Evolutionary conservation across 768 basidiomycete genomes (phyloP).

Genomic region (Cystofilobasidium ferigula): DNA sequence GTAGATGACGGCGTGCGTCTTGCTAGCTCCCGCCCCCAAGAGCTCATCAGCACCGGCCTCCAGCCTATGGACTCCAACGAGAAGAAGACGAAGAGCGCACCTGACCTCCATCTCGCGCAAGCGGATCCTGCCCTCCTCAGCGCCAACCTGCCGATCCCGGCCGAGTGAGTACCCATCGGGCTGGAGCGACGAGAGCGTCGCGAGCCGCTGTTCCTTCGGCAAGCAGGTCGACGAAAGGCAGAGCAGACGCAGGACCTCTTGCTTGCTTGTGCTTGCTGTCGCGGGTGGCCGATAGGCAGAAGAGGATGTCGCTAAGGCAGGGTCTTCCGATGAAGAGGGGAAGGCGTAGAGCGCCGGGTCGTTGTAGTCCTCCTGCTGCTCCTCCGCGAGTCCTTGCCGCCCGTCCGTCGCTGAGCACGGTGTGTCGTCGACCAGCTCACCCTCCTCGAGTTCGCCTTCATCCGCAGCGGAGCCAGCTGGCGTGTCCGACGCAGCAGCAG

Average conservation of each 20-base stretch:
- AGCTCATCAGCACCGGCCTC: too few species aligned
- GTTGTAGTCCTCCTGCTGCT: not conserved
- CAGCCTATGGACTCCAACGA: too few species aligned
- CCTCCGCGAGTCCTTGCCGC: too few species aligned
- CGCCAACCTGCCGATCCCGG: constrained; percentile 17
- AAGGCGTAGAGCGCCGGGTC: constrained; percentile 22
- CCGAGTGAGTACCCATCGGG: constrained; percentile 24
- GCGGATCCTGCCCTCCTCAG: constrained; percentile 18
- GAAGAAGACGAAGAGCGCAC: not conserved
- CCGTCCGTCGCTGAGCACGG: too few species aligned
- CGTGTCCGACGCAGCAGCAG: not conserved
- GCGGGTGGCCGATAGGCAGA: too few species aligned
- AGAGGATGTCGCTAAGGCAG: not conserved
- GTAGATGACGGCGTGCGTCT: constrained; percentile 19
- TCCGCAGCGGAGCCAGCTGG: not conserved
- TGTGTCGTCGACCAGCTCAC: constrained; percentile 7
- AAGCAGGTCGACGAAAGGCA: constrained; percentile 16
- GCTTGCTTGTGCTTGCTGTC: not conserved
- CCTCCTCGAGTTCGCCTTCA: constrained; percentile 10
- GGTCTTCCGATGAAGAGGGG: not conserved
- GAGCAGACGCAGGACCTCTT: constrained; percentile 18
- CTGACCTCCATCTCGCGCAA: constrained; percentile 24
- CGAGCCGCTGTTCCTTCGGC: constrained; percentile 1
- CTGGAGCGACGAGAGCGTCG: constrained; percentile 13
- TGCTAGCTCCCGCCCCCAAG: not conserved